Base-by-base conservation (phyloP, 805 yeast genomes). In the Cyberlindnera lachancei region DNA sequence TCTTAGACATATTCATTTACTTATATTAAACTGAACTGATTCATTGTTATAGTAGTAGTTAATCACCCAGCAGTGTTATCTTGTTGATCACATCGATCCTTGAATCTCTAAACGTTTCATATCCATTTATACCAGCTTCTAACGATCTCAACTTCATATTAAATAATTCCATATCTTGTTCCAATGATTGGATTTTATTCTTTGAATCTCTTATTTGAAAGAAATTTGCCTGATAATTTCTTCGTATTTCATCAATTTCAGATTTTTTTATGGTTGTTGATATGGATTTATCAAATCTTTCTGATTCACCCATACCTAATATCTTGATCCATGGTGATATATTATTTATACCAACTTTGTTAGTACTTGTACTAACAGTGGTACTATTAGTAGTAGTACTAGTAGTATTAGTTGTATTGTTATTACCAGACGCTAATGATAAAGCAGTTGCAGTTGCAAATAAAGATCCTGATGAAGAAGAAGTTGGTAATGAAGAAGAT, bases 301-400 rank as follows among this genome's bases (percentile, higher is more conserved):
- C 42, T 3, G 36, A 31, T 14, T 37, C 40, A 27, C 37, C 42
- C 40, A 41, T 28, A 6, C 45, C 43, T 1, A 32, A 25, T 15
- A 40, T 27, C 36, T 40, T 40, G 17, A 34, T 34, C 46, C 43
- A 37, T 8, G 38, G 43, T 8, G 41, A 36, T n/a, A n/a, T n/a
- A n/a, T n/a, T n/a, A n/a, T n/a, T n/a, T n/a, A n/a, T n/a, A n/a
- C n/a, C n/a, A n/a, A n/a, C n/a, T n/a, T n/a, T n/a, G n/a, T n/a
- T n/a, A n/a, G n/a, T n/a, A n/a, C n/a, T n/a, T n/a, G n/a, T n/a
- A n/a, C n/a, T n/a, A n/a, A n/a, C n/a, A n/a, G n/a, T n/a, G n/a
- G n/a, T n/a, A n/a, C n/a, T n/a, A n/a, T n/a, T n/a, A n/a, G n/a
- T n/a, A n/a, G n/a, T n/a, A n/a, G n/a, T n/a, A n/a, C n/a, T n/a